Evolutionary conservation across 2,329 filamentous ascomycete genomes (phyloP).

Genomic region (Westerdykella sp.): DNA sequence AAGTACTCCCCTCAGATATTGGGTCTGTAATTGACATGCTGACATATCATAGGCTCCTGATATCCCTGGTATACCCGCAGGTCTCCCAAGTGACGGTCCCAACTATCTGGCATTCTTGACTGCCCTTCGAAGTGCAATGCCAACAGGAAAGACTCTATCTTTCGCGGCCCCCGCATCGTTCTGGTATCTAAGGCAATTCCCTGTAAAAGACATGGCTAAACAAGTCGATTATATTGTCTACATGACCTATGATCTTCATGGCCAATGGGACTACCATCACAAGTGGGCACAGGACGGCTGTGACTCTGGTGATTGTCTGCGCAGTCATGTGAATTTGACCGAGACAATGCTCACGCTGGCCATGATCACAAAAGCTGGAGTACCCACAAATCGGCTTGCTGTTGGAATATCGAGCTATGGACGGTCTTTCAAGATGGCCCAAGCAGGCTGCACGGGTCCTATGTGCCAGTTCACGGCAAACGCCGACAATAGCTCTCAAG

Average conservation of each 20-base stretch:
- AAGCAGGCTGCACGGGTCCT: slow-evolving; percentile 21
- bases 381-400: slow-evolving; percentile 23
- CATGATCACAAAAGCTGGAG: slow-evolving; percentile 37
- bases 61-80: slow-evolving; percentile 33
- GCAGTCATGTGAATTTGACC: slow-evolving; percentile 36
- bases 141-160: slow-evolving; percentile 9
- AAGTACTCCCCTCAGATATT: too few relatives aligned
- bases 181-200: slow-evolving; percentile 22
- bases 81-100: slow-evolving; percentile 16
- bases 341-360: slow-evolving; percentile 29
- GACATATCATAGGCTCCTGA: slow-evolving; percentile 17
- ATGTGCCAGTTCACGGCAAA: slow-evolving; percentile 31
- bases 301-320: slow-evolving; percentile 19
- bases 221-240: slow-evolving; percentile 26
- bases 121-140: too few relatives aligned
- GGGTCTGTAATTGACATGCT: not conserved
- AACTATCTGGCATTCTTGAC: slow-evolving; percentile 35
- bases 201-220: slow-evolving; percentile 13
- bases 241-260: slow-evolving; percentile 36
- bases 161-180: slow-evolving; percentile 20
- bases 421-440: slow-evolving; percentile 31
- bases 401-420: slow-evolving; percentile 34
- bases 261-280: slow-evolving; percentile 39
- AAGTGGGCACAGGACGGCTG: slow-evolving; percentile 25
- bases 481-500: slow-evolving; percentile 16